Conservation (phyloP, 1,139 yeast genomes). For the Geotrichum macrosporum region DNA sequence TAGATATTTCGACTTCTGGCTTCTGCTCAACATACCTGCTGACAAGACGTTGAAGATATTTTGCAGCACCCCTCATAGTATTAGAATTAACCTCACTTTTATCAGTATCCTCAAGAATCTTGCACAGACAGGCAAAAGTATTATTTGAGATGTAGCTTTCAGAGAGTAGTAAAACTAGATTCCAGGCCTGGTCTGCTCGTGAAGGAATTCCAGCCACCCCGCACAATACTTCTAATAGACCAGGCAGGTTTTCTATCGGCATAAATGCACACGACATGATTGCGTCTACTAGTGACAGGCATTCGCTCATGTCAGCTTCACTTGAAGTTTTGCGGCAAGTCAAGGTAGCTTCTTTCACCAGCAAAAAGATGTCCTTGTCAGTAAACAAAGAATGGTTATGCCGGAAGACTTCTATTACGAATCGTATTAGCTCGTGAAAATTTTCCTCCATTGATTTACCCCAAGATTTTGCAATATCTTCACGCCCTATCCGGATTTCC, state of each 20-base stretch:
- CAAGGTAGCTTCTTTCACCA: slow-evolving; percentile 41
- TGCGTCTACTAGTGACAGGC: slow-evolving; percentile 47
- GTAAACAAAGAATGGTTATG: slow-evolving; percentile 47
- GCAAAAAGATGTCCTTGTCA: slow-evolving; percentile 11
- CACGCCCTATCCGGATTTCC: slow-evolving; percentile 32
- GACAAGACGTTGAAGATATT: slow-evolving; percentile 32
- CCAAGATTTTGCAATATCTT: slow-evolving; percentile 34
- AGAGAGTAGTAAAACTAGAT: slow-evolving; percentile 39
- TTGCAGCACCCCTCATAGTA: slow-evolving; percentile 50
- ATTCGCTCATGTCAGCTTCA: slow-evolving; percentile 40
- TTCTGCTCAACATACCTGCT: slow-evolving; percentile 18
- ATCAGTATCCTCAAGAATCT: slow-evolving; percentile 37
- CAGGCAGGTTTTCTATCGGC: slow-evolving; percentile 43
- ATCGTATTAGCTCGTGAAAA: slow-evolving; percentile 39
- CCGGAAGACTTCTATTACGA: slow-evolving; percentile 46
- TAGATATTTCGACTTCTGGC: slow-evolving; percentile 27
- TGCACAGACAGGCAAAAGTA: slow-evolving; percentile 40
- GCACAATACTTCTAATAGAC: slow-evolving; percentile 48
- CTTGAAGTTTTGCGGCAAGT: slow-evolving; percentile 47
- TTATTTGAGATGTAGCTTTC: slow-evolving; percentile 39
- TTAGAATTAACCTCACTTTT: slow-evolving; percentile 35
- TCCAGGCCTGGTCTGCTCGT: slow-evolving; percentile 43
- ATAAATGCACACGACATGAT: slow-evolving; percentile 48
- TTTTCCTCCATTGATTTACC: slow-evolving; percentile 35
- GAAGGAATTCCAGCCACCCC: slow-evolving; percentile 38